Evolutionary conservation across 2,329 filamentous ascomycete species (phyloP), one percentile per base, ranked within the genome.

Genomic region (Alternaria rosae): DNA sequence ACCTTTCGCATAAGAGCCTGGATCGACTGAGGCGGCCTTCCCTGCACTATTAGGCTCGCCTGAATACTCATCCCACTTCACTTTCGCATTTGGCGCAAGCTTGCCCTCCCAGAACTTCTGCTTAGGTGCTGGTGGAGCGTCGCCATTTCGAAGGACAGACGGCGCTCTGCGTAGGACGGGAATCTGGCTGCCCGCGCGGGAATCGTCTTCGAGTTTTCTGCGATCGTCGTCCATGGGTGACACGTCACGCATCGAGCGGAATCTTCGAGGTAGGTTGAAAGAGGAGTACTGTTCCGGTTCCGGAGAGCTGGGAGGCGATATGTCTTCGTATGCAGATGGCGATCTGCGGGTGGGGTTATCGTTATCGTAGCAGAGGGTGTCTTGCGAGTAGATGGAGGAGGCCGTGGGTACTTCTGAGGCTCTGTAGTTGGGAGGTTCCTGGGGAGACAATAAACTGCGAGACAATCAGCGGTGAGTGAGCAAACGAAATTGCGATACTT

Each of bases 61-160:
- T 4, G 89, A 89, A 73, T 86, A 87, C 50, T 86, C 85, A 78
- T 92, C 88, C 89, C 89, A 91, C 66, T 83, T 73, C 6, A 78
- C 76, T 60, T 78, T 78, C 58, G 70, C 70, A 54, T 77, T 75
- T 15, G 75, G 74, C 2, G 72, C 71, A 17, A 78, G 71, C 60
- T 78, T 78, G 21, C 75, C 77, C 57, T 72, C 74, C 75, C 76
- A 78, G 50, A 78, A 78, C 57, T 78, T 78, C 45, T 74, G 74
- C 28, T 72, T 67, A 7, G 64, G 55, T 9, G 62, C 63, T n/a
- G 67, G 52, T 15, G 60, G 50, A 11, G 42, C 28, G 32, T 72
- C 60, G 57, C 69, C 66, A 55, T 64, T 63, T 50, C 70, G 61
- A 17, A 72, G 20, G 59, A 54, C 62, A 17, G 68, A 61, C 23